Evolutionary conservation across 1,284 basidiomycete genomes (phyloP), one percentile per base, ranked within the genome.

Genomic region (Ustilago cynodontis): DNA sequence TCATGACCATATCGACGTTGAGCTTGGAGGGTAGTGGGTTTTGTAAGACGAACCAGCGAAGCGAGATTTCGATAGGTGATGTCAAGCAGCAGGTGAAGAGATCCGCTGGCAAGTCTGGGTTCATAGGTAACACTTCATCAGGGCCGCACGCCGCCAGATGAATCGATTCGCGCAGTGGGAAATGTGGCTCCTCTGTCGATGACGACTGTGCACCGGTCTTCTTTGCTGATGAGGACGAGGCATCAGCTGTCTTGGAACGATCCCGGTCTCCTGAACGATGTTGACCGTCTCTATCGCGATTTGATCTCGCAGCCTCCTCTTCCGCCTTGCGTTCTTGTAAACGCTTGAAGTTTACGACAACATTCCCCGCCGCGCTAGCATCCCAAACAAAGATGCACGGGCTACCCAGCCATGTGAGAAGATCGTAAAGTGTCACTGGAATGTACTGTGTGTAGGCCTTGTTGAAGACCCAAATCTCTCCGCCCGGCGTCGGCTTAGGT

Each of bases 341-440:
- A 70, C 90, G 90, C 84, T 93, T 93, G 87, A 97, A 98, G 87
- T 97, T 98, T 73, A 90, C 90, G 51, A 99, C 89, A 54, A 99
- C 91, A 86, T 98, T 92, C 0, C 96, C 96, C 0, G 97, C 95
- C 9, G 94, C 93, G 14, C 95, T 97, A 84, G 96, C 98, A 85
- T 99, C 96, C 96, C 96, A 99, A 60, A 99, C 94, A 84, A 96
- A 99, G 62, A 99, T 94, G 60, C 94, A 95, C 1, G 97, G 96
- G 2, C 94, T 94, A 5, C 87, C 87, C 6, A 87, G 82, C 94
- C 94, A 97, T 47, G 89, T 90, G 86, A 97, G 95, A 13, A 98
- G 89, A 81, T 98, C 95, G 86, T 93, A 93, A 51, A 98, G 88
- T 8, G 94, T 95, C 24, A 99, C 93, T 0, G 96, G 96, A 65